Base-by-base conservation (phyloP, 2,329 filamentous ascomycete species). In the Didymosphaeria variabile region DNA sequence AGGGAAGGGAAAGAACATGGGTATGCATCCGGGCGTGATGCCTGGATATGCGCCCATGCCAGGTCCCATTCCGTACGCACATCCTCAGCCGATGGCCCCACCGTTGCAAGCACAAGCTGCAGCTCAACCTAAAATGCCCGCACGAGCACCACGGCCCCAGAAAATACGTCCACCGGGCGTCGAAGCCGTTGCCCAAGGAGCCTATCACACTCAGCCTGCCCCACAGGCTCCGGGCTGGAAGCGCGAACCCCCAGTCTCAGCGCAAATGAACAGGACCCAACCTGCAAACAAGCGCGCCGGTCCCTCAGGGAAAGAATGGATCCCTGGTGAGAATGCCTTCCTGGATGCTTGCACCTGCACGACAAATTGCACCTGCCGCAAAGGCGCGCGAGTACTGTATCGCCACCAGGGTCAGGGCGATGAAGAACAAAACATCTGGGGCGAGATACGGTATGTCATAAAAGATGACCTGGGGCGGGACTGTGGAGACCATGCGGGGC, bases 331-430 rank as follows among this genome's bases (percentile, higher is more conserved):
- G 2, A 62, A 74, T 44, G 51, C 64, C 1, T 74, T 69, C 40
- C 68, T 76, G 1, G 72, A 75, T 46, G 72, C 70, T 3, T 76
- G 74, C 58, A 67, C 61, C 4, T 76, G 74, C 55, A 73, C 72
- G 1, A 71, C 64, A 8, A 63, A 63, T 15, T 76, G 74, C 52
- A 67, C 55, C 2, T 75, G 72, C 57, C 64, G 72, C 12, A 71
- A 72, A 36, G 70, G 72, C 1, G 67, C 73, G 32, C 67, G 72
- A 6, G 70, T 73, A 8, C 32, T 74, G 12, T 74, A 74, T 59
- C 61, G 69, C 40, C 42, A 55, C 19, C 55, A 60, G 49, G 59
- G 47, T 13, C 56, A 58, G 12, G 34, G 55, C 36, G 58, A 55
- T 1, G 53, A 50, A 47, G 58, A 51, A 9, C 29, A 57, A n/a